A percentile compares a stretch with the other conserved stretches of the same genome.
phyloP scores from a whole-genome alignment of 345 rosid genomes.

The Dimocarpus longan region DNA sequence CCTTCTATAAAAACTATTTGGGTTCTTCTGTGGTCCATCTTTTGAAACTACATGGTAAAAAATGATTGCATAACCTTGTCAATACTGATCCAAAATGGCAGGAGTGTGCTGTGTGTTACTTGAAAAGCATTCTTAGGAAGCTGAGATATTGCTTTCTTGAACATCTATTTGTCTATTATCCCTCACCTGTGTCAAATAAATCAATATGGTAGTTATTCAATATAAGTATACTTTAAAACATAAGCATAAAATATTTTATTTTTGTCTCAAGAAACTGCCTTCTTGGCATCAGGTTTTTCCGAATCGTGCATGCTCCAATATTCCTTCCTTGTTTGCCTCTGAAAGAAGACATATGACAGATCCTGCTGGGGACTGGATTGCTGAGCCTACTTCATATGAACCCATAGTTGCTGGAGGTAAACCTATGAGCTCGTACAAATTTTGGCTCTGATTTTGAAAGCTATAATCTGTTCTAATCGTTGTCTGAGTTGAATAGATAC shows the following conservation, averaged over 20 bases:
- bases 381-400: conserved; percentile 71
- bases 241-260: not conserved
- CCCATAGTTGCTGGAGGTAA: conserved; percentile 80
- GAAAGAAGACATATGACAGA: conserved; percentile 95
- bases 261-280: not conserved
- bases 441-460: not conserved
- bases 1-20: not conserved
- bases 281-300: conserved; percentile 55
- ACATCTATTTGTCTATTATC: not conserved
- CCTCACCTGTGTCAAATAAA: not conserved
- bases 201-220: not conserved
- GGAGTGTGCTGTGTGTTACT: not conserved
- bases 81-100: not conserved
- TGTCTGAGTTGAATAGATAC: not conserved
- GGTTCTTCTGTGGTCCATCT: not conserved
- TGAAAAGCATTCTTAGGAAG: not conserved
- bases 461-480: not conserved
- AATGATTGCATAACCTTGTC: not conserved
- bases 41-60: not conserved
- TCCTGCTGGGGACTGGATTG: conserved; percentile 71
- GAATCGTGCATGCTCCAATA: conserved; percentile 78
- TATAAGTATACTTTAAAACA: not conserved
- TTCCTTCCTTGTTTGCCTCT: conserved; percentile 73
- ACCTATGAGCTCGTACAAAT: not conserved
- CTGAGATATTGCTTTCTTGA: not conserved